phyloP scores from a whole-genome alignment of 805 yeast species.

The Wickerhamiella sergipiensis region DNA sequence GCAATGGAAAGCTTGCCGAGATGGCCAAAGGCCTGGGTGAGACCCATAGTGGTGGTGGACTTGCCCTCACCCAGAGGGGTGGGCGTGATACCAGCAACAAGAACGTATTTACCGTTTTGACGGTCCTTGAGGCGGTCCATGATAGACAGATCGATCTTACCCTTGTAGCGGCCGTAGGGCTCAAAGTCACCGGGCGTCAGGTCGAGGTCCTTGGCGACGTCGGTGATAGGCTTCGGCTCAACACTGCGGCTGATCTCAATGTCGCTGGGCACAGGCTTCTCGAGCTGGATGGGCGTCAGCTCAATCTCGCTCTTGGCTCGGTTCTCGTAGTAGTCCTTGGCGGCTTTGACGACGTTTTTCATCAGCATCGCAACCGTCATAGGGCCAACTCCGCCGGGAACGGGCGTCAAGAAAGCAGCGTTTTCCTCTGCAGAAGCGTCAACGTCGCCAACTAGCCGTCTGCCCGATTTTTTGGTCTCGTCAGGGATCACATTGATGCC shows the following conservation, averaged over 20 bases:
- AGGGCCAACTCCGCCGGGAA: constrained; percentile 99
- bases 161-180: constrained; percentile 81
- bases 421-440: constrained; percentile 54
- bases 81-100: constrained; percentile 93
- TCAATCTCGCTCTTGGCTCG: constrained; percentile 35
- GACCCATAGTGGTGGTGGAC: constrained; percentile 89
- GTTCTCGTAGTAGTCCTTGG: constrained; percentile 39
- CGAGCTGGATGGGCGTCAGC: constrained; percentile 41
- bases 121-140: constrained; percentile 51
- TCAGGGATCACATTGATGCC: constrained; percentile 87
- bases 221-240: constrained; percentile 66
- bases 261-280: constrained; percentile 77
- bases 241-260: constrained; percentile 81
- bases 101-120: constrained; percentile 70
- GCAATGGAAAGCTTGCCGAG: constrained; percentile 73
- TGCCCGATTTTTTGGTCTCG: constrained; percentile 58
- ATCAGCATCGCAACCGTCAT: constrained; percentile 97
- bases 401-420: constrained; percentile 77
- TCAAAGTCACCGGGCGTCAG: constrained; percentile 67
- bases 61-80: constrained; percentile 98
- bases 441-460: constrained; percentile 82
- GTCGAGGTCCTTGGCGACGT: constrained; percentile 73
- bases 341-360: constrained; percentile 71
- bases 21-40: constrained; percentile 89
- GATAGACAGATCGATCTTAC: constrained; percentile 64